phyloP scores from a whole-genome alignment of 202 grass and related monocot species.

The Musa balbisiana region DNA sequence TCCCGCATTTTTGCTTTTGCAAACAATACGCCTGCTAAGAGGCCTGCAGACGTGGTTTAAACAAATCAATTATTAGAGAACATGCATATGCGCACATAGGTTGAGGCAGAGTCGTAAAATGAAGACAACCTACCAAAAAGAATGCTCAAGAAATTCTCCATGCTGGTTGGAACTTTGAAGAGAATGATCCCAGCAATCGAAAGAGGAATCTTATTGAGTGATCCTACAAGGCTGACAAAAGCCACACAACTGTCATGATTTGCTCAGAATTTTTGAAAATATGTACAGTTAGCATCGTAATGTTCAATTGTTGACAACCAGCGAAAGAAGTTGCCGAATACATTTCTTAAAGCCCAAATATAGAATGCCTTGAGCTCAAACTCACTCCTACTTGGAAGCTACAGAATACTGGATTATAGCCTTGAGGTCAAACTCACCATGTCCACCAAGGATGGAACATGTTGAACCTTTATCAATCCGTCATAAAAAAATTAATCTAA shows the following conservation, averaged over 20 bases:
- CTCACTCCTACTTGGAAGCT: no score
- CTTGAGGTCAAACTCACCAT: no score
- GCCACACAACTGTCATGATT: not conserved
- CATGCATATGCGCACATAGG: not conserved
- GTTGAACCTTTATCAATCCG: no score
- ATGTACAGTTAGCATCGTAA: not conserved
- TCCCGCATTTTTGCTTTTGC: slow-evolving; percentile 67
- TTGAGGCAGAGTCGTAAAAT: not conserved
- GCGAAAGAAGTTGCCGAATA: no score
- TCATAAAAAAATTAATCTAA: no score
- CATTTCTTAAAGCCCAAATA: no score
- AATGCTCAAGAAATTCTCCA: slow-evolving; percentile 81
- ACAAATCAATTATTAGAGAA: not conserved
- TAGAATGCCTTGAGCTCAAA: no score
- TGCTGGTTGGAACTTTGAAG: slow-evolving; percentile 80
- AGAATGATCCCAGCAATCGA: slow-evolving; percentile 81
- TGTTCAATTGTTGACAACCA: not conserved
- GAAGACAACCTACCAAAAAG: slow-evolving; percentile 52
- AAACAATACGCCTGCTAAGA: slow-evolving; percentile 83
- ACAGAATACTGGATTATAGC: no score
- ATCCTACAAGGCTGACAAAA: slow-evolving; percentile 73
- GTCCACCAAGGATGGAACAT: no score
- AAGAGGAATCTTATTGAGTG: slow-evolving; percentile 96
- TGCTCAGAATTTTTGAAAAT: not conserved
- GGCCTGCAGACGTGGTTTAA: slow-evolving; percentile 29